Evolutionary conservation across 306 rosid genomes (phyloP).

Genomic region (Macrotyloma uniflorum): DNA sequence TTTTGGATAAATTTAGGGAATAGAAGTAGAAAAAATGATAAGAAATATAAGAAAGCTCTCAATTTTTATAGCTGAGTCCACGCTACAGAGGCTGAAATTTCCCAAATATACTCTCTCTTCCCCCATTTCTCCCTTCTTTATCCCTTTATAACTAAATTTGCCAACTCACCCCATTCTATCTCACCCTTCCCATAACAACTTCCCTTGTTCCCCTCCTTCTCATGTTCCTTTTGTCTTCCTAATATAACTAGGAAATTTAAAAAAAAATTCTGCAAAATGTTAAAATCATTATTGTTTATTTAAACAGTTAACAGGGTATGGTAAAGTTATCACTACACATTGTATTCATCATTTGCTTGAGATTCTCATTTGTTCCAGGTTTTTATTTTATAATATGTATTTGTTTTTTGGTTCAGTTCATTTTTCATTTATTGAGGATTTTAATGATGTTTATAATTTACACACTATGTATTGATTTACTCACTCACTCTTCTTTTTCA

Average conservation of each 20-base stretch:
- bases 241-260: not conserved
- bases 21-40: not conserved
- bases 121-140: not conserved
- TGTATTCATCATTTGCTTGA: slow-evolving; percentile 16
- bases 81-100: not conserved
- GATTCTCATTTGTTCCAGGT: slow-evolving; percentile 17
- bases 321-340: not conserved
- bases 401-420: not conserved
- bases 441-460: slow-evolving; percentile 5
- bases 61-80: not conserved
- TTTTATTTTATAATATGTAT: not conserved
- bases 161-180: not conserved
- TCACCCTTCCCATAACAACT: not conserved
- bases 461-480: not conserved
- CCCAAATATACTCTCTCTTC: not conserved
- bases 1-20: not conserved
- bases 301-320: slow-evolving; percentile 12
- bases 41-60: not conserved
- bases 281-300: slow-evolving; percentile 27
- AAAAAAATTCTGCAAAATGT: slow-evolving; percentile 8
- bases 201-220: not conserved
- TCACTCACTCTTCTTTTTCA: not conserved
- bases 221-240: not conserved
- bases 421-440: not conserved
- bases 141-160: not conserved